Conservation (phyloP, 495 filamentous ascomycete genomes). For the Penicillium lagena region DNA sequence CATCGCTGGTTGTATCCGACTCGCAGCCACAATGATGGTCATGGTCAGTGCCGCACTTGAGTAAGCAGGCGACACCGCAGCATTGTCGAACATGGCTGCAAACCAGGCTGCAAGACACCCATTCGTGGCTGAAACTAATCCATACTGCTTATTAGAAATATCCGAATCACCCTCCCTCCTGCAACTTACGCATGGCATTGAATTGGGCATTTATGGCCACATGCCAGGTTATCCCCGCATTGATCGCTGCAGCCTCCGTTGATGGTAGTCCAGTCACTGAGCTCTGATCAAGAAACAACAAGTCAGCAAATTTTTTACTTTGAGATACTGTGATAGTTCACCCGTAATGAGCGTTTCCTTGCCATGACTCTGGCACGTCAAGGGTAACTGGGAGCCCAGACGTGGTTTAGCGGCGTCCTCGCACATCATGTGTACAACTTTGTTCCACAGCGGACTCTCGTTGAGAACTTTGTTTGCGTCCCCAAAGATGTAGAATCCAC, state of each 20-base stretch:
- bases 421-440: conserved; percentile 29
- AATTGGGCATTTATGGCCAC: not conserved
- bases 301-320: not conserved
- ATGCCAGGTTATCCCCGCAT: not conserved
- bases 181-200: not conserved
- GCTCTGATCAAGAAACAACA: not conserved
- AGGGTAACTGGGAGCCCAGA: conserved; percentile 27
- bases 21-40: not conserved
- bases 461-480: conserved; percentile 51
- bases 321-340: conserved; percentile 2
- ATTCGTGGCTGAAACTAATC: not conserved
- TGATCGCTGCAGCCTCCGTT: not conserved
- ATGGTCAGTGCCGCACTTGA: not conserved
- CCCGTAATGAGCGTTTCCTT: conserved; percentile 22
- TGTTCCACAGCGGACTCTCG: conserved; percentile 26
- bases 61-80: not conserved
- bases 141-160: not conserved
- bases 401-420: conserved; percentile 9
- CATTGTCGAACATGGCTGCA: not conserved
- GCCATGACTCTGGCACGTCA: conserved; percentile 36
- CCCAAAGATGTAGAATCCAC: conserved; percentile 85
- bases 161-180: not conserved
- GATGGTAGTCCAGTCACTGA: not conserved
- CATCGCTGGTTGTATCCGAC: not conserved
- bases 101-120: not conserved